Evolutionary conservation across 116 monocot species (phyloP), one percentile per base, ranked within the genome.

Genomic region (Zostera marina): DNA sequence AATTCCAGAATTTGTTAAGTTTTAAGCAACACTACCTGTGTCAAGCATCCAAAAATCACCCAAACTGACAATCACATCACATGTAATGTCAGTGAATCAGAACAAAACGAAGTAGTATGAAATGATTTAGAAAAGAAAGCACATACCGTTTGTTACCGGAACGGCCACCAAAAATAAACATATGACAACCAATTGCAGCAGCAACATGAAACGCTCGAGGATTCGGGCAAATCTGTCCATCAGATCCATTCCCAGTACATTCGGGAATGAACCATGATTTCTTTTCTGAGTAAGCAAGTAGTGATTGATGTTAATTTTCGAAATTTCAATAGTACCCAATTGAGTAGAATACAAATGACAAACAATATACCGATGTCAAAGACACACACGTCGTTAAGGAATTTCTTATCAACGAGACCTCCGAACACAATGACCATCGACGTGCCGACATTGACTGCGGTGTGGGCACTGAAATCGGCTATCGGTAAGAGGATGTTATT

Each of bases 31-130:
- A 49, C 47, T 79, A 98, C 96, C 96, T 68, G 96, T 98, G 73
- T 98, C 96, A 56, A 98, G 96, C 96, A 98, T 88, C 96, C 96
- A 98, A 63, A 98, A 98, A 55, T 98, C 96, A 52, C 85, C 89
- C 76, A 98, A 76, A 69, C 96, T 96, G 76, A 65, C 53, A 71
- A 70, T 40, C 13, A 48, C 73, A 64, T 24, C 55, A 44, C 46
- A 41, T 57, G 20, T 24, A 8, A 49, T 20, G 11, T 46, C 32
- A 53, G 17, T 9, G 16, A 16, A 20, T n/a, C 9, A 22, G 6
- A 56, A 52, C 62, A 21, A 59, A 22, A 60, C 53, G 14, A 40
- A 54, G 12, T 24, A 9, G 39, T 25, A 41, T 17, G 10, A 56
- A 56, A 42, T 20, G 11, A 8, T 5, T 54, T 2, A 79, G 60